Conservation (phyloP, 2,329 filamentous ascomycete genomes). For the Cladosporium sp. region DNA sequence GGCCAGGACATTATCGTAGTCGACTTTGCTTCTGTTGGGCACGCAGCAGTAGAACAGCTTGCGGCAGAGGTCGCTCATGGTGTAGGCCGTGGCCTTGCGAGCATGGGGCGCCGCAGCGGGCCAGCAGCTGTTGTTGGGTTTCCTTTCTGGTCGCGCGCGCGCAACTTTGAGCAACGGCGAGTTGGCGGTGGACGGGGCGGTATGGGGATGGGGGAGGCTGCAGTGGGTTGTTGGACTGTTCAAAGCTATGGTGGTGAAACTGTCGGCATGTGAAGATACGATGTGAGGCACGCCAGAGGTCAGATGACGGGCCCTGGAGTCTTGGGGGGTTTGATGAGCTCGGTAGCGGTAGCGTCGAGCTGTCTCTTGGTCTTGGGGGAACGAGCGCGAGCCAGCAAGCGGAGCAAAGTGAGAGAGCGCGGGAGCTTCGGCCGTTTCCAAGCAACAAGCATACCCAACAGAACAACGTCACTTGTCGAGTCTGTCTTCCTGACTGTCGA, state of each 20-base stretch:
- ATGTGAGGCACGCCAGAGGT: slow-evolving; percentile 4
- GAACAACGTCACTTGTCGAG: too few relatives aligned
- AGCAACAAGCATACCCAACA: too few relatives aligned
- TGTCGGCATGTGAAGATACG: slow-evolving; percentile 7
- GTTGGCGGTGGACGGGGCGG: background rate
- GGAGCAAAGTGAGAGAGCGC: background rate
- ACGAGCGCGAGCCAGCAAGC: too few relatives aligned
- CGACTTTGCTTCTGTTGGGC: slow-evolving; percentile 39
- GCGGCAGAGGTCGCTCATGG: slow-evolving; percentile 29
- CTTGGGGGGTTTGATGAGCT: background rate
- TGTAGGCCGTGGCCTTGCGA: slow-evolving; percentile 16
- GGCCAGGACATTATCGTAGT: slow-evolving; percentile 55
- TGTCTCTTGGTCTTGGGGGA: too few relatives aligned
- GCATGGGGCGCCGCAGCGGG: slow-evolving; percentile 16
- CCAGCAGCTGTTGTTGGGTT: slow-evolving; percentile 11
- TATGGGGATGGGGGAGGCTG: background rate
- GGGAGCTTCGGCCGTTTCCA: too few relatives aligned
- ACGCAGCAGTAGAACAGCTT: slow-evolving; percentile 31
- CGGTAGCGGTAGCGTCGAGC: background rate
- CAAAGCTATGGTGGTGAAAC: slow-evolving; percentile 4
- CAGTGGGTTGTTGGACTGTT: background rate
- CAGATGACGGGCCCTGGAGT: slow-evolving; percentile 5
- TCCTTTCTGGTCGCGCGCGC: slow-evolving; percentile 1
- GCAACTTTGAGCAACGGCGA: background rate
- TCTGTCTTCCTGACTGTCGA: too few relatives aligned